A percentile compares a stretch with the other conserved stretches of the same genome.
Conservation (phyloP, 208 protist species). For the Trypanosoma brucei region DNA sequence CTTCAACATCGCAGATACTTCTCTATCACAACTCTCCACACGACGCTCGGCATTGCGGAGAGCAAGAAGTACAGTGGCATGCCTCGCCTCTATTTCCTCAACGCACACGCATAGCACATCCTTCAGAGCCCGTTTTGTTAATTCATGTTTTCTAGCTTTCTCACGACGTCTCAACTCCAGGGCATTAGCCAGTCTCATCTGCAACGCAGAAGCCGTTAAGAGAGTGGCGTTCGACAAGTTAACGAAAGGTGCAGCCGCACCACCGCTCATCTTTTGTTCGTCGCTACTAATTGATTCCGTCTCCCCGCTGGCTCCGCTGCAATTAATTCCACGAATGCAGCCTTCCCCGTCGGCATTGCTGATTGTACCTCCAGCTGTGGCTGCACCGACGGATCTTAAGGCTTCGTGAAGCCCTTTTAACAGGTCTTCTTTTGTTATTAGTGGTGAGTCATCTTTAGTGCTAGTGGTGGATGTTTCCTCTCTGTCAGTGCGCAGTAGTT, state of each 20-base stretch:
- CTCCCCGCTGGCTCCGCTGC: too few species aligned
- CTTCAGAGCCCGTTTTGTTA: constrained; percentile 5
- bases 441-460: not conserved
- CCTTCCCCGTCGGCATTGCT: too few species aligned
- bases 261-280: too few species aligned
- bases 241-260: not conserved
- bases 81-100: constrained; percentile 14
- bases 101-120: not conserved
- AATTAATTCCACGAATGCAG: too few species aligned
- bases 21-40: not conserved
- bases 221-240: constrained; percentile 20
- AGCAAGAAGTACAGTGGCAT: constrained; percentile 2
- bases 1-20: not conserved
- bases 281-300: too few species aligned
- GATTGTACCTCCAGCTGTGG: too few species aligned
- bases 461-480: not conserved
- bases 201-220: constrained; percentile 15
- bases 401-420: too few species aligned
- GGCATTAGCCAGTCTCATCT: constrained; percentile 12
- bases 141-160: constrained; percentile 5
- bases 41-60: constrained; percentile 12
- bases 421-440: constrained; percentile 7
- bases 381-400: too few species aligned
- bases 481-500: not conserved
- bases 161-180: not conserved